These are phyloP conservation scores for Magnolia officinalis DNA, from an alignment of 164 flowering plant genomes.

Conservation along the genomic window DNA sequence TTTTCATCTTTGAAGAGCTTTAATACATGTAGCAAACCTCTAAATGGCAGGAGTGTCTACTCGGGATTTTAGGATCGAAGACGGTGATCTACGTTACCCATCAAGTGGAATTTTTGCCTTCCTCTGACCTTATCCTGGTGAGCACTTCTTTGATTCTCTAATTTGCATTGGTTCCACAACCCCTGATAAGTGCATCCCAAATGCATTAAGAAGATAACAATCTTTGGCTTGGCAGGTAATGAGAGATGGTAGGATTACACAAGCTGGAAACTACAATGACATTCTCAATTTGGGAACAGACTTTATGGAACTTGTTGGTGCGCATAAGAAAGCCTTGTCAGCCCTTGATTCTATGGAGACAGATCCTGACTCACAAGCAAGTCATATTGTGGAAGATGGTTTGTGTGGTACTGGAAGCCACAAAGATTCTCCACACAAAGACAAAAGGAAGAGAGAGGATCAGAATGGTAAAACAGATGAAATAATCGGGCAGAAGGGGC, in stretches of 20 bases:
- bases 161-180: background rate
- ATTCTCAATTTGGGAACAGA: background rate
- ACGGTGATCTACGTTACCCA: constrained; percentile 72
- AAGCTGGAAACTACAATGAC: constrained; percentile 62
- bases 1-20: too few species aligned
- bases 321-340: constrained; percentile 13
- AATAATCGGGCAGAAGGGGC: constrained; percentile 41
- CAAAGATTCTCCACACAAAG: constrained; percentile 9
- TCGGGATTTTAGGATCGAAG: constrained; percentile 50
- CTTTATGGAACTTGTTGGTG: background rate
- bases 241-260: constrained; percentile 77
- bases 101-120: constrained; percentile 70
- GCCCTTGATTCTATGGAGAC: constrained; percentile 30
- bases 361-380: constrained; percentile 11
- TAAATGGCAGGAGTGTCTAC: constrained; percentile 51
- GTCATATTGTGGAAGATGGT: constrained; percentile 14
- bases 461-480: constrained; percentile 36
- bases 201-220: background rate
- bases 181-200: background rate
- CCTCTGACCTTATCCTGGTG: constrained; percentile 66
- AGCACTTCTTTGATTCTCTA: constrained; percentile 7
- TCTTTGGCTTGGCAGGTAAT: constrained; percentile 41
- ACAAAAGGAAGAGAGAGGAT: constrained; percentile 14
- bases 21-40: too few species aligned
- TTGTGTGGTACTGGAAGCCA: background rate